Conservation (phyloP, 352 stramenopile species). For the Phytophthora aleatoria region DNA sequence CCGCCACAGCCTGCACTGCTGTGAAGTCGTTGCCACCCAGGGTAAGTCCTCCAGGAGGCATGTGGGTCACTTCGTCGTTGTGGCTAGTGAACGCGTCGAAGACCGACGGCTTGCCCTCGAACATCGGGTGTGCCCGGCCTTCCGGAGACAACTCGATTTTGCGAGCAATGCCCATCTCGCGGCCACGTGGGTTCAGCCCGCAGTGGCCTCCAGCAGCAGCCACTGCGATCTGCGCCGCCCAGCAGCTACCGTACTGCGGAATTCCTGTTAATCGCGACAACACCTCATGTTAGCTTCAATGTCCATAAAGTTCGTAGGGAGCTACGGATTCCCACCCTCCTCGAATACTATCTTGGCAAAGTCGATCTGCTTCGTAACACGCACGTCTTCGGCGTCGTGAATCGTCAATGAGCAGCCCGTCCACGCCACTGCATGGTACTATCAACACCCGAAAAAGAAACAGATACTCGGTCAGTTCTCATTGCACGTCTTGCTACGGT, state of each 20-base stretch:
- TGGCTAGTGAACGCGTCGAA: slow-evolving; percentile 86
- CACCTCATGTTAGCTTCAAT: slow-evolving; percentile 6
- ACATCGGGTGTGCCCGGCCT: slow-evolving; percentile 81
- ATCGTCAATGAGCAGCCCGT: slow-evolving; percentile 81
- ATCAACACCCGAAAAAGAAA: background rate
- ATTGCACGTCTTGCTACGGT: background rate
- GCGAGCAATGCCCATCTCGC: slow-evolving; percentile 77
- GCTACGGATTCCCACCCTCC: slow-evolving; percentile 36
- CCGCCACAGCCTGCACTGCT: slow-evolving; percentile 69
- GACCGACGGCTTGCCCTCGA: slow-evolving; percentile 77
- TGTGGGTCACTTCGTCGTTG: slow-evolving; percentile 84
- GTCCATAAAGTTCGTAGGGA: background rate
- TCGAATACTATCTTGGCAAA: slow-evolving; percentile 73
- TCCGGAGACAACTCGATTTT: slow-evolving; percentile 81
- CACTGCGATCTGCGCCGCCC: slow-evolving; percentile 81
- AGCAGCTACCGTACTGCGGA: slow-evolving; percentile 84
- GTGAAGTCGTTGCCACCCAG: slow-evolving; percentile 76
- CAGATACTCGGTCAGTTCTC: background rate
- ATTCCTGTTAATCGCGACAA: slow-evolving; percentile 39
- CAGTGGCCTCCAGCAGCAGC: slow-evolving; percentile 65
- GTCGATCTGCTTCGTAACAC: slow-evolving; percentile 76
- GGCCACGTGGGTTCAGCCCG: slow-evolving; percentile 64
- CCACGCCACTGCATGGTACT: slow-evolving; percentile 82
- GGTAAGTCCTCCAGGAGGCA: slow-evolving; percentile 58
- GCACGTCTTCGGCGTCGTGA: slow-evolving; percentile 56